Conservation (phyloP, 148 eudicot species). For the Diospyros lotus region DNA sequence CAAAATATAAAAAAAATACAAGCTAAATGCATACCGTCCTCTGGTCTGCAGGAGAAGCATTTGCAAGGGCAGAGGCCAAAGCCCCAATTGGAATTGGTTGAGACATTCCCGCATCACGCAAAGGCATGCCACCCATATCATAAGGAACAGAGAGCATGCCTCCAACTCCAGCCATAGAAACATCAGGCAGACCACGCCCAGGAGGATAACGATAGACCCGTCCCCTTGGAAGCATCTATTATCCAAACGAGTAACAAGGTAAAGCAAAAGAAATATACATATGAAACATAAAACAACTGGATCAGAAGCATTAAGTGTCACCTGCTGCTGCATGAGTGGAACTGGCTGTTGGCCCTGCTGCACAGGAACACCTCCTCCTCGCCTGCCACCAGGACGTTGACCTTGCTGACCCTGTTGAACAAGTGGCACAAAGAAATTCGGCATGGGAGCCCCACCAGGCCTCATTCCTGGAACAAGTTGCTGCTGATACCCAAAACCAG, state of each 20-base stretch:
- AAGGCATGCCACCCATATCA: conserved; percentile 14
- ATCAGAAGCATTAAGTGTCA: conserved; percentile 4
- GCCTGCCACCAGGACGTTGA: conserved; percentile 62
- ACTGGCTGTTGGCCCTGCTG: conserved; percentile 64
- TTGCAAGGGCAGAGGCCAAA: conserved; percentile 72
- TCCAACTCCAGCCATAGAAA: conserved; percentile 39
- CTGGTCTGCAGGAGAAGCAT: conserved; percentile 66
- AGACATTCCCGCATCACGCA: conserved; percentile 23
- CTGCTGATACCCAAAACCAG: conserved; percentile 79
- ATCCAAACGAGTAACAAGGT: background rate
- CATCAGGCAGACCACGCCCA: conserved; percentile 52
- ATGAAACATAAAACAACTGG: background rate
- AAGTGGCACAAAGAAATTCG: conserved; percentile 73
- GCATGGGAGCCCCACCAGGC: conserved; percentile 63
- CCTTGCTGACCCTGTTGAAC: conserved; percentile 52
- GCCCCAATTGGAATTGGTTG: conserved; percentile 54
- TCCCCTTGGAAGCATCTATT: conserved; percentile 69
- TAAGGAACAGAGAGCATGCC: conserved; percentile 60
- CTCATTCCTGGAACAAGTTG: conserved; percentile 80
- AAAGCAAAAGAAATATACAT: background rate
- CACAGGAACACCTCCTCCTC: conserved; percentile 43
- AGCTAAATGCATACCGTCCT: conserved; percentile 49
- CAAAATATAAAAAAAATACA: background rate
- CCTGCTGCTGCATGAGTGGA: conserved; percentile 73
- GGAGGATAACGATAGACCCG: conserved; percentile 53